Conservation (phyloP, 305 asterid species). For the Fraxinus sp. region DNA sequence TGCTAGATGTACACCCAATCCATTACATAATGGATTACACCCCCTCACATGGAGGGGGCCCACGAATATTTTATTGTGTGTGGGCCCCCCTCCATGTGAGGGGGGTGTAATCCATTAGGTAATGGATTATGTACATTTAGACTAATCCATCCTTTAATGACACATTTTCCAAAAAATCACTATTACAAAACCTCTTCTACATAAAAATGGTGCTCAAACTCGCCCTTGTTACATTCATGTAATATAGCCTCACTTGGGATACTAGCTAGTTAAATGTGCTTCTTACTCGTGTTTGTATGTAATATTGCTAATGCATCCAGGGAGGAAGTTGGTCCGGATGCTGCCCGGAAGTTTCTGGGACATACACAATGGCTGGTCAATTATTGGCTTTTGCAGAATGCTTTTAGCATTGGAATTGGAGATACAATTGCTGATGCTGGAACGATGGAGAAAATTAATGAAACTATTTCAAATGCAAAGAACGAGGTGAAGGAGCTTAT, state of each 20-base stretch:
- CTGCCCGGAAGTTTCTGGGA: conserved; percentile 99
- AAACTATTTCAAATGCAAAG: conserved; percentile 84
- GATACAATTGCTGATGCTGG: conserved; percentile 97
- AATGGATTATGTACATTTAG: too few relatives aligned
- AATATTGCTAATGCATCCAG: conserved; percentile 37
- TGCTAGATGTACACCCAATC: too few relatives aligned
- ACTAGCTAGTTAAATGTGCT: background rate
- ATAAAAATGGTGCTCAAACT: background rate
- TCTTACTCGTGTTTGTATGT: background rate
- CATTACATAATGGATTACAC: too few relatives aligned
- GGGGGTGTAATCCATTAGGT: too few relatives aligned
- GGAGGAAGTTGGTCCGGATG: conserved; percentile 99
- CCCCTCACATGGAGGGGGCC: too few relatives aligned
- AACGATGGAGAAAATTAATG: conserved; percentile 85
- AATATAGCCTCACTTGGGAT: background rate
- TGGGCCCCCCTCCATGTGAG: too few relatives aligned
- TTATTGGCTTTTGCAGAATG: conserved; percentile 97
- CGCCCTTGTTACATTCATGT: background rate
- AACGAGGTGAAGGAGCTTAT: conserved; percentile 87
- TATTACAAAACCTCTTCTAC: background rate
- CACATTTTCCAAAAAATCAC: background rate
- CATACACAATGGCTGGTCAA: conserved; percentile 99
- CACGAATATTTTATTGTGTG: too few relatives aligned
- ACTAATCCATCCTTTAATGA: background rate
- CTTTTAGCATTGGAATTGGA: conserved; percentile 96